These are phyloP conservation scores for Hymenochaete sp. DNA, from an alignment of 1,284 basidiomycete genomes.

Conservation along the genomic window DNA sequence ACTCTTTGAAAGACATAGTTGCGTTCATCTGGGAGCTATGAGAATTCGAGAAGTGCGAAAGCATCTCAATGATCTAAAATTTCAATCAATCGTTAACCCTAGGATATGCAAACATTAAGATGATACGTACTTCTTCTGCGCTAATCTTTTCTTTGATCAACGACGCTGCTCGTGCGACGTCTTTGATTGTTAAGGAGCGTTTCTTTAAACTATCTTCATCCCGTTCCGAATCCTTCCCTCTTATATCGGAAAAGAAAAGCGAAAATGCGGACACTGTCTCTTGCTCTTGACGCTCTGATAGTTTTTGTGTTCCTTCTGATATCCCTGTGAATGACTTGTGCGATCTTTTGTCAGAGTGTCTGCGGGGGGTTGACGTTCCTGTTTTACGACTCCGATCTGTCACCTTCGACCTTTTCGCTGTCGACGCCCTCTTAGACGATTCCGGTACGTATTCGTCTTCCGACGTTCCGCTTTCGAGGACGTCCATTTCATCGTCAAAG, in stretches of 20 bases:
- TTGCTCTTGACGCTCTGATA: constrained; percentile 45
- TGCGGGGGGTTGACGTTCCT: background rate
- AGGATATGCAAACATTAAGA: background rate
- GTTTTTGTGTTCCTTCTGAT: constrained; percentile 11
- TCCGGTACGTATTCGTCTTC: constrained; percentile 21
- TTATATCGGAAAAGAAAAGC: constrained; percentile 53
- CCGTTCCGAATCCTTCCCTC: constrained; percentile 22
- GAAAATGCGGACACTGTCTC: constrained; percentile 51
- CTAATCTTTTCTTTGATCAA: constrained; percentile 61
- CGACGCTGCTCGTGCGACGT: constrained; percentile 48
- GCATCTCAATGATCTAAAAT: constrained; percentile 62
- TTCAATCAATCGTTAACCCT: constrained; percentile 3
- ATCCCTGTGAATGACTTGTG: background rate
- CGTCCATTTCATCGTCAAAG: too few species aligned
- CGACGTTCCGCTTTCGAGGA: constrained; percentile 17
- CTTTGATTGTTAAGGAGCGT: constrained; percentile 52
- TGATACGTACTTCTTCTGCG: constrained; percentile 50
- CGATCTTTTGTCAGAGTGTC: background rate
- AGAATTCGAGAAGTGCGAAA: constrained; percentile 63
- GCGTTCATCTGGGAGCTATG: constrained; percentile 37
- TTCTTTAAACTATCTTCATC: constrained; percentile 33
- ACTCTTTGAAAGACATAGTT: constrained; percentile 57
- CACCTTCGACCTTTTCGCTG: background rate
- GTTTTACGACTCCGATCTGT: background rate
- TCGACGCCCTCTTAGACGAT: background rate